Evolutionary conservation across 2,329 filamentous ascomycete genomes (phyloP).

Genomic region (Beauveria sp.): DNA sequence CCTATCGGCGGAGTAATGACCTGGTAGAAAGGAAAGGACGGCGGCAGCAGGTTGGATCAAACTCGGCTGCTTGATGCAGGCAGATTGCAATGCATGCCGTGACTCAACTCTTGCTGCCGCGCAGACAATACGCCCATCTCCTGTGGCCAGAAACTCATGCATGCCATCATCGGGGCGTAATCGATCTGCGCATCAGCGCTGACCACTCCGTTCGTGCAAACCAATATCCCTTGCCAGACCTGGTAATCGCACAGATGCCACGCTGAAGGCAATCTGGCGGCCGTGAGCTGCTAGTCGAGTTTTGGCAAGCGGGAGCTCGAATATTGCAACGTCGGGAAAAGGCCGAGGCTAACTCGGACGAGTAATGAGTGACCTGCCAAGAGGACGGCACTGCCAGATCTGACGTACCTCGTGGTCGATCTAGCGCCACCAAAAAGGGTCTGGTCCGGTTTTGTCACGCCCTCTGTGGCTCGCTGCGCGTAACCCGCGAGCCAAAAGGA

Average conservation of each 20-base stretch:
- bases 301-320: background rate
- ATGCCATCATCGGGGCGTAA: constrained; percentile 6
- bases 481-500: background rate
- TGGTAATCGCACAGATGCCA: constrained; percentile 4
- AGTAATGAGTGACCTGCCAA: background rate
- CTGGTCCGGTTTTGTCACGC: background rate
- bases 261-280: constrained; percentile 7
- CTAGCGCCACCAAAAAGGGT: constrained; percentile 5
- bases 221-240: background rate
- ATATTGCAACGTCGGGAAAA: constrained; percentile 8
- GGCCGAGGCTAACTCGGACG: constrained; percentile 3
- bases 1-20: background rate
- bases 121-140: background rate
- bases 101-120: background rate
- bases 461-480: background rate
- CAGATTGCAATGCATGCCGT: background rate
- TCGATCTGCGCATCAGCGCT: constrained; percentile 8
- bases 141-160: background rate
- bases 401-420: constrained; percentile 10
- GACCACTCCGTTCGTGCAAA: background rate
- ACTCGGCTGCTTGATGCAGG: background rate
- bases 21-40: background rate
- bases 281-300: background rate
- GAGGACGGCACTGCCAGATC: constrained; percentile 5
- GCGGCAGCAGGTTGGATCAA: background rate